phyloP scores from a whole-genome alignment of 1,284 basidiomycete species.

The Bothia castanella region DNA sequence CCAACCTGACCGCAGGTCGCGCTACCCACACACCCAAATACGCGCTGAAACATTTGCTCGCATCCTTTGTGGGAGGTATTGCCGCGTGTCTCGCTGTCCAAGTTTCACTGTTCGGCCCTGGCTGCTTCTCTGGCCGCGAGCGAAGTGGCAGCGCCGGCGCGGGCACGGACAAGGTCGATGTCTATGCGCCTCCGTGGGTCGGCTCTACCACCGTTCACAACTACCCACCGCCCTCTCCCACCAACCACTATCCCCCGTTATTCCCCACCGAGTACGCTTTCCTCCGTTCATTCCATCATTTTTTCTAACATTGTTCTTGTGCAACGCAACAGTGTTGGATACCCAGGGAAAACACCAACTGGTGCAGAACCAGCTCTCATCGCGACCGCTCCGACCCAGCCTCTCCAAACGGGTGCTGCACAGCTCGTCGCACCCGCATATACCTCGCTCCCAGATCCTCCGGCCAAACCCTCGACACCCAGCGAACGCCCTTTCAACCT shows the following conservation, averaged over 20 bases:
- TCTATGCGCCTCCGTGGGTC: background rate
- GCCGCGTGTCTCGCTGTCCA: slow-evolving; percentile 27
- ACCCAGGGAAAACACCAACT: slow-evolving; percentile 79
- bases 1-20: slow-evolving; percentile 4
- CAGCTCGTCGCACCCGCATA: slow-evolving; percentile 53
- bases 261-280: slow-evolving; percentile 16
- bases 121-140: slow-evolving; percentile 6
- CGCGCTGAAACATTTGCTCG: slow-evolving; percentile 22
- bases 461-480: too few species aligned
- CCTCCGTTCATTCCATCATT: background rate
- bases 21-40: slow-evolving; percentile 8
- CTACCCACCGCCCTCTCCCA: background rate
- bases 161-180: background rate
- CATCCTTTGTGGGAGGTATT: slow-evolving; percentile 29
- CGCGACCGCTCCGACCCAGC: slow-evolving; percentile 73
- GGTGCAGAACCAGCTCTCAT: slow-evolving; percentile 79
- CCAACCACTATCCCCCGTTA: background rate
- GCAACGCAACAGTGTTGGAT: slow-evolving; percentile 51
- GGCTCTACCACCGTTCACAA: background rate
- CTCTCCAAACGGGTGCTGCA: slow-evolving; percentile 66
- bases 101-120: slow-evolving; percentile 22
- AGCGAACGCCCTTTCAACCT: slow-evolving; percentile 48
- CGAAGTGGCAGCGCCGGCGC: background rate
- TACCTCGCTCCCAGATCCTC: slow-evolving; percentile 16
- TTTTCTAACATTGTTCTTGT: background rate